Conservation (phyloP, 1,284 basidiomycete species). For the Irpex sp. region DNA sequence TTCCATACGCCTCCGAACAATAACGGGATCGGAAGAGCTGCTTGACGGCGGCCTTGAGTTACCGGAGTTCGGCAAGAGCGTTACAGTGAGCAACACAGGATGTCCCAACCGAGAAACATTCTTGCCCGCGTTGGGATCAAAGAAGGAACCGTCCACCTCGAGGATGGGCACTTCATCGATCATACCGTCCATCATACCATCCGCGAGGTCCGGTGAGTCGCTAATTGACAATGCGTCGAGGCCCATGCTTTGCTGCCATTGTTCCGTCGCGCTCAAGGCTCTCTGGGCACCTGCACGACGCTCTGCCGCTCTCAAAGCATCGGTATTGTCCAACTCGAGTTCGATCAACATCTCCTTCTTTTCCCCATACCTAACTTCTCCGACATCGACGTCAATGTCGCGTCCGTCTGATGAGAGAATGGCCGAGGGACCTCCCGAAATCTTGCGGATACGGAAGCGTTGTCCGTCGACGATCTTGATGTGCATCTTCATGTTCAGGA, state of each 20-base stretch:
- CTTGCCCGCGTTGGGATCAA: constrained; percentile 80
- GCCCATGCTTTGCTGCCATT: constrained; percentile 78
- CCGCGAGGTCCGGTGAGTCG: constrained; percentile 66
- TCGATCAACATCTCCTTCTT: constrained; percentile 93
- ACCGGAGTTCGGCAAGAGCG: constrained; percentile 63
- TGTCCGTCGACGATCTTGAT: constrained; percentile 82
- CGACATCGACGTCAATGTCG: constrained; percentile 93
- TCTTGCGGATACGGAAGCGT: constrained; percentile 87
- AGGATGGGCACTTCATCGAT: constrained; percentile 92
- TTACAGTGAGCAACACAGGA: constrained; percentile 86
- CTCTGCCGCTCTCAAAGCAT: constrained; percentile 40
- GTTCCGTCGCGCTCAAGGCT: constrained; percentile 69
- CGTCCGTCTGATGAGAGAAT: constrained; percentile 86
- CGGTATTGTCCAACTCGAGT: constrained; percentile 82
- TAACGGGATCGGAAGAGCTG: constrained; percentile 70
- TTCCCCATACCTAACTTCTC: constrained; percentile 89
- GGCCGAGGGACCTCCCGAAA: constrained; percentile 79
- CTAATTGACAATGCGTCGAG: constrained; percentile 70
- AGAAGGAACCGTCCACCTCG: constrained; percentile 90
- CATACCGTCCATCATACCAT: constrained; percentile 87
- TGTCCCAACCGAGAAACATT: constrained; percentile 82
- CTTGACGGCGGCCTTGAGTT: constrained; percentile 42
- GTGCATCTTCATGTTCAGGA: constrained; percentile 88
- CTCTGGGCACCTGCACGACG: constrained; percentile 24
- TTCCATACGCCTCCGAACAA: constrained; percentile 92